Percentiles rank a stretch among this genome's conserved stretches.
Evolutionary conservation across 2,329 filamentous ascomycete species (phyloP).

Genomic region (Meredithiella fracta): DNA sequence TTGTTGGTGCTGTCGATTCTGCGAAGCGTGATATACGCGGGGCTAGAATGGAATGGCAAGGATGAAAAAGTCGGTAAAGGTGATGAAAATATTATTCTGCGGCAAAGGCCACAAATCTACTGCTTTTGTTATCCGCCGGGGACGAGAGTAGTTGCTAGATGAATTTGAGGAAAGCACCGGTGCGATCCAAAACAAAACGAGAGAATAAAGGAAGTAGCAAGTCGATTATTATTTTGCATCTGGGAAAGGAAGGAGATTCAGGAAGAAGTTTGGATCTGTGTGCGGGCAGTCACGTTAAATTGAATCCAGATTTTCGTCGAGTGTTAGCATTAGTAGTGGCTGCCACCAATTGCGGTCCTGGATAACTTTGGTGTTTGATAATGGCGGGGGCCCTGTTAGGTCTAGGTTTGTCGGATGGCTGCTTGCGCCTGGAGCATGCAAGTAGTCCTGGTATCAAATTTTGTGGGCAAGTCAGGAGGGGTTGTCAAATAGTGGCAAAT

Average conservation of each 20-base stretch:
- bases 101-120: constrained; percentile 10
- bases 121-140: constrained; percentile 11
- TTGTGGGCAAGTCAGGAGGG: too few species aligned
- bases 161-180: constrained; percentile 13
- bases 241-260: constrained; percentile 1
- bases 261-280: background rate
- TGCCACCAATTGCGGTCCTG: background rate
- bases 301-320: background rate
- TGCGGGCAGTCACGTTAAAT: constrained; percentile 1
- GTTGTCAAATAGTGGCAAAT: too few species aligned
- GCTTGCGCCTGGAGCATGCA: too few species aligned
- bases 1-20: constrained; percentile 9
- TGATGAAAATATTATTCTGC: constrained; percentile 12
- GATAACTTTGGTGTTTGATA: constrained; percentile 4
- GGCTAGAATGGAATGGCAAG: constrained; percentile 6
- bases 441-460: too few species aligned
- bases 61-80: constrained; percentile 4
- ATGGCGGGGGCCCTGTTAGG: constrained; percentile 5
- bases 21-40: constrained; percentile 1
- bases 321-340: background rate
- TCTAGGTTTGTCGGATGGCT: background rate
- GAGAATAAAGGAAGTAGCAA: constrained; percentile 7
- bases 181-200: constrained; percentile 15
- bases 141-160: constrained; percentile 12
- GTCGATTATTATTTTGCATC: constrained; percentile 1